Conservation (phyloP, 179 eudicot species). For the Amaranthus tricolor region DNA sequence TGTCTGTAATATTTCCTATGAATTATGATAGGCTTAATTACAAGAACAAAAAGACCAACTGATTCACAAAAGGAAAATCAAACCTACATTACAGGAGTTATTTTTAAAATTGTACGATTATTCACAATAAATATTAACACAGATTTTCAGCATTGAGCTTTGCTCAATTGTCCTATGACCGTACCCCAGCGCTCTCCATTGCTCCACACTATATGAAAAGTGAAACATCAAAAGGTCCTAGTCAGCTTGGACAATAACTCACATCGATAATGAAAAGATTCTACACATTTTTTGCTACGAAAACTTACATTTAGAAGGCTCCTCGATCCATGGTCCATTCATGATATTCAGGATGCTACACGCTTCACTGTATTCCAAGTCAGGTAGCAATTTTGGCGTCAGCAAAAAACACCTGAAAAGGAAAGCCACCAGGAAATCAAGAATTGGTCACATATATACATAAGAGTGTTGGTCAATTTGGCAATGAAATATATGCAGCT, state of each 20-base stretch:
- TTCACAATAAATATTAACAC: not conserved
- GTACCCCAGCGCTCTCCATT: conserved; percentile 67
- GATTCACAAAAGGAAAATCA: not conserved
- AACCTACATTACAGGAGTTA: not conserved
- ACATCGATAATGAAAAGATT: not conserved
- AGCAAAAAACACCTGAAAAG: conserved; percentile 83
- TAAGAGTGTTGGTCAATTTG: not conserved
- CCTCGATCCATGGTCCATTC: conserved; percentile 94
- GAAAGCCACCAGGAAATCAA: not conserved
- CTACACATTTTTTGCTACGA: not conserved
- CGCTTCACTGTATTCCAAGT: conserved; percentile 78
- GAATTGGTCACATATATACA: not conserved
- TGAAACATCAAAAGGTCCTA: not conserved
- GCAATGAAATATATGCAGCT: not conserved
- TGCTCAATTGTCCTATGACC: conserved; percentile 34
- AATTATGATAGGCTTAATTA: not conserved
- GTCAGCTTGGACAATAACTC: not conserved
- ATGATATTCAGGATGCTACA: conserved; percentile 77
- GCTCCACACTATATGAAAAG: conserved; percentile 61
- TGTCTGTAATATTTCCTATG: not conserved
- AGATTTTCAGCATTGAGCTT: conserved; percentile 33
- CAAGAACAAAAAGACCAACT: not conserved
- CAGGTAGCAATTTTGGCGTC: conserved; percentile 89
- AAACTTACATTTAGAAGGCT: conserved; percentile 67
- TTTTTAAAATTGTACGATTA: not conserved